Base-by-base conservation (phyloP, 2,329 filamentous ascomycete genomes). In the Aspergillus texensis region DNA sequence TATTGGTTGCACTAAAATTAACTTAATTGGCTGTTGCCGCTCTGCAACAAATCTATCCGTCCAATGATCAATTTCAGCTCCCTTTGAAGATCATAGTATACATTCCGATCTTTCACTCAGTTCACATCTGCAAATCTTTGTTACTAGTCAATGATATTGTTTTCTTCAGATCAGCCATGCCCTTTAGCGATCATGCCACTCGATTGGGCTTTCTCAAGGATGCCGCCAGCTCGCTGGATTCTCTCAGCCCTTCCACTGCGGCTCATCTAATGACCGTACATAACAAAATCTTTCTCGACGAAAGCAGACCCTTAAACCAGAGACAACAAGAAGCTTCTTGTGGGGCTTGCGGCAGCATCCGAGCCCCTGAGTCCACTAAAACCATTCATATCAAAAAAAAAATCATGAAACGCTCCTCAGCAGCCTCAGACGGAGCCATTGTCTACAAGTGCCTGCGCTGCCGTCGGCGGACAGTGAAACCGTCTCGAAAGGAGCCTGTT, bases 381-480 rank as follows among this genome's bases (percentile, higher is more conserved):
- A 68, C 67, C 19, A 70, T 72, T 30, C 66, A 71, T 19, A 66
- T 76, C 53, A 71, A 69, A 59, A 68, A 64, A 59, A 67, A 64
- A 62, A 66, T 62, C 46, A 60, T 43, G 55, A 68, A 65, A 52
- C 28, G 57, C 50, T 61, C 64, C 19, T 48, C 61, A 14, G 55
- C 54, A 32, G 64, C 63, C 30, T 63, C 63, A 57, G 62, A 67
- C 8, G 74, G 71, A 32, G 74, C 71, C 10, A 70, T 72, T 21
- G 65, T 81, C 50, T 76, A 77, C 65, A 76, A 74, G 60, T 81
- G 79, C 62, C 63, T 75, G 57, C 74, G 74, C 39, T 81, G 79
- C 63, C 68, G 69, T 63, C 72, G 75, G 62, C 70, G 76, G 45
- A 74, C 74, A 11, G 67, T 78, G 21, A 70, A 71, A 50, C 68